Evolutionary conservation across 371 early-diverging fungal species (phyloP), one percentile per base, ranked within the genome.

Genomic region (Amoeboaphelidium protococcarum): DNA sequence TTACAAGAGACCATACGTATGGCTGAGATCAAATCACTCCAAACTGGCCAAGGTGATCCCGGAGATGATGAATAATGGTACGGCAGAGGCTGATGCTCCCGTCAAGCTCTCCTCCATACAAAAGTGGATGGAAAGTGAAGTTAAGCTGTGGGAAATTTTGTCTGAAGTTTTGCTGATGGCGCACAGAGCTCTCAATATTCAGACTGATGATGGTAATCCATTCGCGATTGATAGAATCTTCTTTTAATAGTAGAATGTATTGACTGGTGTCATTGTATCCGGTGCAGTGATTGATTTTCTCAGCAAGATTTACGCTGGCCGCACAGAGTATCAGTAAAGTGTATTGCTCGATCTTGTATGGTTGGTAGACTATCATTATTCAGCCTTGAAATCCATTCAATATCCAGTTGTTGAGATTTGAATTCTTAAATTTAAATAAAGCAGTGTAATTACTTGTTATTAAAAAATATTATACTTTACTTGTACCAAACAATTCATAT

Each of bases 1-100:
- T 20, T 82, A 82, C 57, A 68, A 69, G 47, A 76, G 78, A 48
- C 82, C 82, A 22, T 82, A 80, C 47, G 76, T 82, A 27, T 82
- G 80, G 76, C 73, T 74, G 64, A 46, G 58, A 47, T 13, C 12
- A 2, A 22, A 13, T 23, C 13, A 12, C 10, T 24, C 10, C 10
- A 23, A 16, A 44, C 10, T 37, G 10, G 12, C n/a, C 44, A n/a
- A 40, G 16, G 16, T 40, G n/a, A 40, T 16, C 40, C 40, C n/a
- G 16, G 16, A 23, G 23, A 12, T 6, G 24, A 44, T 31, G 23
- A 16, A 6, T 12, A n/a, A 23, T n/a, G 12, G 24, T 44, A 16
- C 44, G 27, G 46, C 20, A 20, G 41, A 4, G 37, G 23, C 26
- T 21, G 46, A 46, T 41, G 12, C 23, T 6, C 46, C 46, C 12